Conservation (phyloP, 768 basidiomycete species). For the Hortiboletus flavorubellus region DNA sequence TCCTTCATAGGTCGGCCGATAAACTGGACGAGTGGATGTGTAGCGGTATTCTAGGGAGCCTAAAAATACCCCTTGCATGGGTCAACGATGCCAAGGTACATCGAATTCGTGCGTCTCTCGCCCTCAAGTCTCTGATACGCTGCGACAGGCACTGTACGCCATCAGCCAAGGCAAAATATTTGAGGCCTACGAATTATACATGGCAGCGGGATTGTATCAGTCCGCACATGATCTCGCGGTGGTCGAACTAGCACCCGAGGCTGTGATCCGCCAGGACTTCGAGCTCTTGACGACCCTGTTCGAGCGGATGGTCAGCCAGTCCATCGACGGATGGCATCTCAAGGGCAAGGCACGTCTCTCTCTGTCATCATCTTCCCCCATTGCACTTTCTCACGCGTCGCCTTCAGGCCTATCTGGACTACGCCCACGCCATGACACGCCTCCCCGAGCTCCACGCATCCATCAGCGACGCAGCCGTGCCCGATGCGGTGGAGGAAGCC, state of each 20-base stretch:
- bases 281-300: conserved; percentile 70
- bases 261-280: conserved; percentile 55
- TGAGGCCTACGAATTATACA: conserved; percentile 73
- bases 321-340: conserved; percentile 74
- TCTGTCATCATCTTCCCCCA: not conserved
- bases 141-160: conserved; percentile 59
- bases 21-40: conserved; percentile 71
- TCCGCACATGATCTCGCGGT: conserved; percentile 84
- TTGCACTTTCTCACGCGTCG: conserved; percentile 8
- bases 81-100: conserved; percentile 84
- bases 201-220: conserved; percentile 65
- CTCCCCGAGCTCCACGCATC: conserved; percentile 54
- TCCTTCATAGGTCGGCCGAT: conserved; percentile 67
- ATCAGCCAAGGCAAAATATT: conserved; percentile 59
- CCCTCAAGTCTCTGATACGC: not conserved
- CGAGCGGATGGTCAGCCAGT: conserved; percentile 50
- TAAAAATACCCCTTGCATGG: conserved; percentile 84
- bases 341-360: conserved; percentile 67
- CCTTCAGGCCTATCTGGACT: conserved; percentile 66
- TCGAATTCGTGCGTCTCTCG: not conserved
- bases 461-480: conserved; percentile 38
- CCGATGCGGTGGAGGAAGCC: conserved; percentile 43
- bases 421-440: conserved; percentile 58
- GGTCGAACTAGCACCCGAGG: conserved; percentile 84
- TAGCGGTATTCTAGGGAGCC: conserved; percentile 65